Evolutionary conservation across 208 protist genomes (phyloP).

Genomic region (Acanthamoeba triangularis): DNA sequence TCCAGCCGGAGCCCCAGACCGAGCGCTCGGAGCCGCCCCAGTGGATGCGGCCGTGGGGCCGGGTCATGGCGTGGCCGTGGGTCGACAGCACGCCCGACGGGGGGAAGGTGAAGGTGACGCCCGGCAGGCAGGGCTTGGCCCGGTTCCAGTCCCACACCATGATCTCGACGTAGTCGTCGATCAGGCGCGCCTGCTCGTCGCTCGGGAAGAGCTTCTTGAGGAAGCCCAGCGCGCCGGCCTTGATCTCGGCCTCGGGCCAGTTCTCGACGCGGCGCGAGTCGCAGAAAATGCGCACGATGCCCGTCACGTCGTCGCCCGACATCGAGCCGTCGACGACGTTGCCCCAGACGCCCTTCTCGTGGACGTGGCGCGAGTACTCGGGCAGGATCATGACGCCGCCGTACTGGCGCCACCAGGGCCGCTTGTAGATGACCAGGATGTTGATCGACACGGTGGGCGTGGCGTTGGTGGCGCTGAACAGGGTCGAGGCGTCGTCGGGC

Average conservation of each 20-base stretch:
- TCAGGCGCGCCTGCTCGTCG: not conserved
- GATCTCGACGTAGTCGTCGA: not conserved
- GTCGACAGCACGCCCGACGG: not conserved
- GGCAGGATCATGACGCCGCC: constrained; percentile 12
- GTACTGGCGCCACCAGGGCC: constrained; percentile 22
- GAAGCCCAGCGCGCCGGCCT: not conserved
- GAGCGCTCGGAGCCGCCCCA: constrained; percentile 51
- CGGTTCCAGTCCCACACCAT: not conserved
- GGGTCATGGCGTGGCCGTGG: not conserved
- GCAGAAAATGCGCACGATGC: constrained; percentile 34
- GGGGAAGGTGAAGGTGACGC: constrained; percentile 37
- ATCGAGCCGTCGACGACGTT: constrained; percentile 5
- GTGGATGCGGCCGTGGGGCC: constrained; percentile 26
- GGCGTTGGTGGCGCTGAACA: not conserved
- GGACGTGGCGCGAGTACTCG: constrained; percentile 15
- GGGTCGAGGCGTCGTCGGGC: not conserved
- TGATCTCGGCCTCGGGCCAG: not conserved
- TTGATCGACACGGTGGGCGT: constrained; percentile 12
- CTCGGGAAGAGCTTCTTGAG: not conserved
- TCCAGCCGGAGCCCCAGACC: constrained; percentile 48
- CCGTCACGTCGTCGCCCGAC: not conserved
- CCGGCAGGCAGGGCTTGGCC: not conserved
- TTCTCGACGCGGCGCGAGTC: not conserved
- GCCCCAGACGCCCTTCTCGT: constrained; percentile 17
- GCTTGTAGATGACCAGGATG: constrained; percentile 12